phyloP scores from a whole-genome alignment of 108 stramenopile genomes.

The Cyclotella choctawhatcheeana region DNA sequence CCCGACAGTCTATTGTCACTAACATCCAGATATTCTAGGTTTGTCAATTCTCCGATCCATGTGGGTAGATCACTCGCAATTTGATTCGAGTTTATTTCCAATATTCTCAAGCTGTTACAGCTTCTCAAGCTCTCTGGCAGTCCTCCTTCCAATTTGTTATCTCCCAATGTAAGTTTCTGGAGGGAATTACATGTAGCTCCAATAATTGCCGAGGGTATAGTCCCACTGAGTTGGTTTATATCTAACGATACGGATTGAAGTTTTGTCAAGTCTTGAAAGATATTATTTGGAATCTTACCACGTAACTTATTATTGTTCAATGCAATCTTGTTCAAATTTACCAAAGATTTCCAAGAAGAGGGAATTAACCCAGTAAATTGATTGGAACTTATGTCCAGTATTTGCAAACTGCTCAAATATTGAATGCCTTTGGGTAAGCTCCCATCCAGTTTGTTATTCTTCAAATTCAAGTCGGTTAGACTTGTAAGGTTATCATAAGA shows the following conservation, averaged over 20 bases:
- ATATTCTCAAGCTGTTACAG: constrained; percentile 14
- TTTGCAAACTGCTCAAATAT: constrained; percentile 23
- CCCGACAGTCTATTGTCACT: constrained; percentile 25
- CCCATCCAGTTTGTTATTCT: constrained; percentile 10
- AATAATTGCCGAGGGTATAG: constrained; percentile 2
- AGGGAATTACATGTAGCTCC: constrained; percentile 8
- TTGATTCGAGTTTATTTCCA: constrained; percentile 24
- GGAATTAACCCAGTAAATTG: constrained; percentile 32
- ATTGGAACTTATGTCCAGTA: constrained; percentile 31
- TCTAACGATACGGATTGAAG: constrained; percentile 16
- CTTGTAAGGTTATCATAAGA: neutral
- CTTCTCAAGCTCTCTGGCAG: constrained; percentile 18
- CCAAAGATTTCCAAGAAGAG: constrained; percentile 29
- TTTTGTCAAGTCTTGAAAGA: constrained; percentile 24
- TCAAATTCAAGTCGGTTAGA: constrained; percentile 26
- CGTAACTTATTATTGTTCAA: constrained; percentile 15
- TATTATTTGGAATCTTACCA: constrained; percentile 21
- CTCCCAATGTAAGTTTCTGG: constrained; percentile 18
- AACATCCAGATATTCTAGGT: constrained; percentile 26
- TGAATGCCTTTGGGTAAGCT: constrained; percentile 20
- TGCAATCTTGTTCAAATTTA: constrained; percentile 20
- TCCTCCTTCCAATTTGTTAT: constrained; percentile 24
- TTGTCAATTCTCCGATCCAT: constrained; percentile 23
- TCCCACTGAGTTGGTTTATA: constrained; percentile 9
- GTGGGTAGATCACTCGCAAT: constrained; percentile 5